phyloP scores from a whole-genome alignment of 805 yeast species.

The Saccharomyces kudriavzevii region DNA sequence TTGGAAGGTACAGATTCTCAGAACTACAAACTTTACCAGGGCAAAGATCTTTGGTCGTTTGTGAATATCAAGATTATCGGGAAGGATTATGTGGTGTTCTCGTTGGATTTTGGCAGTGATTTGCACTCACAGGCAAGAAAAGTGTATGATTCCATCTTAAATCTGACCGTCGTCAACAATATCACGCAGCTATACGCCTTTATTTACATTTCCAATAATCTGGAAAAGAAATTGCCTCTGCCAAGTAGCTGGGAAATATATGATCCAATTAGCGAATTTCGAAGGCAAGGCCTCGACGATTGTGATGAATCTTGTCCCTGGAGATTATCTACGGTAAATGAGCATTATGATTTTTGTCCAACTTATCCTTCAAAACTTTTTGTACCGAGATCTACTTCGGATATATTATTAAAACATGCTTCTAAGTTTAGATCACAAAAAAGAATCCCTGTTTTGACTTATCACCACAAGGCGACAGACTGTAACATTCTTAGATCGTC shows the following conservation, averaged over 20 bases:
- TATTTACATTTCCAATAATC: constrained; percentile 63
- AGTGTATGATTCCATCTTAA: constrained; percentile 64
- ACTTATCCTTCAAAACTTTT: constrained; percentile 66
- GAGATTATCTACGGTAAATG: constrained; percentile 64
- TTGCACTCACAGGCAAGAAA: constrained; percentile 44
- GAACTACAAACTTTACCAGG: constrained; percentile 8
- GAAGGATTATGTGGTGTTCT: constrained; percentile 74
- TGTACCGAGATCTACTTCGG: constrained; percentile 73
- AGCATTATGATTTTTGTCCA: constrained; percentile 55
- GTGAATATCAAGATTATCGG: constrained; percentile 66
- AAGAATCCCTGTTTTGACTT: constrained; percentile 75
- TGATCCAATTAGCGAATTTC: constrained; percentile 54
- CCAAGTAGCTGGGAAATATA: constrained; percentile 69
- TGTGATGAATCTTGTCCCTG: constrained; percentile 37
- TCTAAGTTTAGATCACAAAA: constrained; percentile 78
- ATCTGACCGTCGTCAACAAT: constrained; percentile 48
- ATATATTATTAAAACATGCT: constrained; percentile 74
- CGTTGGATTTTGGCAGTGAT: constrained; percentile 63
- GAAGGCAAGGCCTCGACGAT: constrained; percentile 56
- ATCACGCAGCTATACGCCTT: constrained; percentile 69
- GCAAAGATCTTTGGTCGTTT: constrained; percentile 28
- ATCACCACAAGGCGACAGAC: constrained; percentile 59
- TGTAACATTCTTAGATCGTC: constrained; percentile 82
- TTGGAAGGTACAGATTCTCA: neutral
- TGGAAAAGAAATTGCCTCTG: constrained; percentile 38